Evolutionary conservation across 148 eudicot species (phyloP).

Genomic region (Suaeda aralocaspica): DNA sequence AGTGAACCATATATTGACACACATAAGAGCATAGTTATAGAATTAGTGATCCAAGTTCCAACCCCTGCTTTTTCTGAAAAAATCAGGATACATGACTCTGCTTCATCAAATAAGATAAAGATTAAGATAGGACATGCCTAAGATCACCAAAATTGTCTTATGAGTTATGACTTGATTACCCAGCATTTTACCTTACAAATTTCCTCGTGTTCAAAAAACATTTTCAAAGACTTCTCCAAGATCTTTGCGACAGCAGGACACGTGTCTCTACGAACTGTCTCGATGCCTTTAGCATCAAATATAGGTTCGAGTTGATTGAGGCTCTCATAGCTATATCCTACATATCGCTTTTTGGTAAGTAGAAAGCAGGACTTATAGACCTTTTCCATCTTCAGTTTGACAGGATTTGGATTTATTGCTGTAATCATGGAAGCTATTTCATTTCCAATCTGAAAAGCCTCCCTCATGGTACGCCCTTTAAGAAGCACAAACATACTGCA

Average conservation of each 20-base stretch:
- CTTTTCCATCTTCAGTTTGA: conserved; percentile 91
- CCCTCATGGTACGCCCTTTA: conserved; percentile 64
- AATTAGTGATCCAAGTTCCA: neutral
- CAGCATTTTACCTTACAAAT: conserved; percentile 49
- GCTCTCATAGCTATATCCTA: conserved; percentile 88
- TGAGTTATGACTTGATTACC: neutral
- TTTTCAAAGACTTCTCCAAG: conserved; percentile 79
- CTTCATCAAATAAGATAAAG: neutral
- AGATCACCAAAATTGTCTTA: neutral
- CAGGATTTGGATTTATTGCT: conserved; percentile 77
- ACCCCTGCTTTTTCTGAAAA: neutral
- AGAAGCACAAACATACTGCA: conserved; percentile 95
- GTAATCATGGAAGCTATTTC: conserved; percentile 82
- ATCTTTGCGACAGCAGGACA: conserved; percentile 90
- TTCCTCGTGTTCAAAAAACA: conserved; percentile 61
- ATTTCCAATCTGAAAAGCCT: conserved; percentile 66
- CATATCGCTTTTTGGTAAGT: conserved; percentile 91
- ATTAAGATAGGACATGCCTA: neutral
- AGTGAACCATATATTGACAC: neutral
- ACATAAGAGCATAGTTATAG: too few relatives aligned
- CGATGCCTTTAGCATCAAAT: conserved; percentile 97
- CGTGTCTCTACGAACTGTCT: conserved; percentile 93
- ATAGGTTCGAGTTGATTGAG: conserved; percentile 62
- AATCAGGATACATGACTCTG: neutral
- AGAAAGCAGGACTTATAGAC: conserved; percentile 93